Percentiles rank a stretch among this genome's conserved stretches.
These are phyloP conservation scores for Podila minutissima DNA, from an alignment of 192 early-diverging fungal species.

Conservation along the genomic window DNA sequence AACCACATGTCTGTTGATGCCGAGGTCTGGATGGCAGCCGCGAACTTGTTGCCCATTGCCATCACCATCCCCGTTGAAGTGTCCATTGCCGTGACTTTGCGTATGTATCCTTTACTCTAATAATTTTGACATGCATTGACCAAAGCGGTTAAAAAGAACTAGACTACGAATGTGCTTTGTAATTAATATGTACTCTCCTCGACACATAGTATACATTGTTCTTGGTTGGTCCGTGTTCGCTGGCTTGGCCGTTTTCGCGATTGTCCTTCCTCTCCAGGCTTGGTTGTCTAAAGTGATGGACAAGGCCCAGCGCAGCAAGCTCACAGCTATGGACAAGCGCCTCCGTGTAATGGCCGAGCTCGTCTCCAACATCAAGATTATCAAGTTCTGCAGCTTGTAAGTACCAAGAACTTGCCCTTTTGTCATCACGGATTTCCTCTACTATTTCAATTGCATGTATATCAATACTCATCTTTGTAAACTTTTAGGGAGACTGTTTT, in stretches of 20 bases:
- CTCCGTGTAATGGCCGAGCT: slow-evolving; percentile 34
- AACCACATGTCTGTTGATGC: slow-evolving; percentile 77
- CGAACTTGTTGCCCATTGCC: slow-evolving; percentile 22
- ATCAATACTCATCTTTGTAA: neutral
- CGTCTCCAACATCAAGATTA: slow-evolving; percentile 38
- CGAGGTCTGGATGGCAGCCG: slow-evolving; percentile 59
- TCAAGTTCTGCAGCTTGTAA: slow-evolving; percentile 42
- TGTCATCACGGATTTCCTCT: neutral
- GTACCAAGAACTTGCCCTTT: neutral
- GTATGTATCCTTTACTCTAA: neutral
- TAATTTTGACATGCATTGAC: too few relatives aligned
- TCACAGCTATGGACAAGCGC: slow-evolving; percentile 29
- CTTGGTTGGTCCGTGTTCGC: slow-evolving; percentile 63
- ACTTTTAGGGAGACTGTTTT: slow-evolving; percentile 32
- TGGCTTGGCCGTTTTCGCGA: slow-evolving; percentile 14
- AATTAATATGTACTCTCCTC: neutral
- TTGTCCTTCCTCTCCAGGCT: slow-evolving; percentile 17
- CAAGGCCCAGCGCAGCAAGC: slow-evolving; percentile 15
- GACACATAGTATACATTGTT: slow-evolving; percentile 18
- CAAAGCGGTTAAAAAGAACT: too few relatives aligned
- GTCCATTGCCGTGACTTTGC: slow-evolving; percentile 52
- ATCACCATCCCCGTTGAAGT: slow-evolving; percentile 57
- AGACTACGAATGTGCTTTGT: too few relatives aligned
- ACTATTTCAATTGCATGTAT: neutral
- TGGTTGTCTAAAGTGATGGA: slow-evolving; percentile 3